These are phyloP conservation scores for Adansonia rubrostipa DNA, from an alignment of 441 rosid genomes.

Conservation along the genomic window DNA sequence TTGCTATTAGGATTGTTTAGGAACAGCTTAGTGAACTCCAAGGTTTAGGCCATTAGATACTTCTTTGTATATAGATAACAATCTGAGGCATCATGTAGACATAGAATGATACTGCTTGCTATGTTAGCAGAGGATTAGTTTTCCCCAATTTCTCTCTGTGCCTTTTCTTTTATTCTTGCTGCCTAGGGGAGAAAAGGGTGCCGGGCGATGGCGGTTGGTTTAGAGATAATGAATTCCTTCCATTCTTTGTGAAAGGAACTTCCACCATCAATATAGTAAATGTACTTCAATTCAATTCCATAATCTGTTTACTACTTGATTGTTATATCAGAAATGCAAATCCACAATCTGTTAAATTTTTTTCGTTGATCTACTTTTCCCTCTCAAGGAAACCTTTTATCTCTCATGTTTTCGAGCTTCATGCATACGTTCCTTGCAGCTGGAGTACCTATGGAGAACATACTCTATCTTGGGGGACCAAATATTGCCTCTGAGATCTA, in stretches of 20 bases:
- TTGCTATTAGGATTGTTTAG: not conserved
- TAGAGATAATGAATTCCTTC: not conserved
- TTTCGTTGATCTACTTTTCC: not conserved
- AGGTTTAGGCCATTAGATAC: not conserved
- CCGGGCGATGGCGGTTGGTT: too few relatives aligned
- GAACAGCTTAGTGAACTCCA: not conserved
- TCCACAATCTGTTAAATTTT: not conserved
- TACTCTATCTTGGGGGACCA: constrained; percentile 84
- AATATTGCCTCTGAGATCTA: constrained; percentile 83
- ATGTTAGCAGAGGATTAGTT: too few relatives aligned
- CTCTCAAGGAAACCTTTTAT: not conserved
- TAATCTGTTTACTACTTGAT: not conserved
- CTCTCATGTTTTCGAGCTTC: constrained; percentile 13
- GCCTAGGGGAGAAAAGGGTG: not conserved
- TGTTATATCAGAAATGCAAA: not conserved
- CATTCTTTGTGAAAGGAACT: not conserved
- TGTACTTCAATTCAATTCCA: not conserved
- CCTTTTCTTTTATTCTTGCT: too few relatives aligned
- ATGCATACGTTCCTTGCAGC: constrained; percentile 45
- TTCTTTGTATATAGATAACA: not conserved
- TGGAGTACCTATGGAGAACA: constrained; percentile 66
- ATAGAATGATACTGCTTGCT: too few relatives aligned
- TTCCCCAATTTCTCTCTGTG: too few relatives aligned
- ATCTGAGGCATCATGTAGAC: not conserved
- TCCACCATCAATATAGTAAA: not conserved